These are phyloP conservation scores for Entrophospora sp. DNA, from an alignment of 192 early-diverging fungal species.

Conservation along the genomic window DNA sequence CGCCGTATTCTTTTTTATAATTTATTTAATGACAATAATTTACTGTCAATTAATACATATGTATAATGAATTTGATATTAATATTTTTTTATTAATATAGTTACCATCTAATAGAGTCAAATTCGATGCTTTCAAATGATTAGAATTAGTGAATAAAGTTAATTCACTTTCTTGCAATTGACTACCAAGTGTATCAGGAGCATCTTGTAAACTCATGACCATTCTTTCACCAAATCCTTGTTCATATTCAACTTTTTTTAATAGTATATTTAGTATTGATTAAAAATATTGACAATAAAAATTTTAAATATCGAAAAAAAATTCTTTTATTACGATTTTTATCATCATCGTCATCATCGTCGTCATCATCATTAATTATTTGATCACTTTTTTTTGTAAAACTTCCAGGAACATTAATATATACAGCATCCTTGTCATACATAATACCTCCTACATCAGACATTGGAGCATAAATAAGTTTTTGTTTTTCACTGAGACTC, in stretches of 20 bases:
- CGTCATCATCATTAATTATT: slow-evolving; percentile 26
- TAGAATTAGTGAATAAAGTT: slow-evolving; percentile 58
- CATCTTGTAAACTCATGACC: slow-evolving; percentile 89
- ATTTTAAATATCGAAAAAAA: neutral
- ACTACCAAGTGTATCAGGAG: slow-evolving; percentile 58
- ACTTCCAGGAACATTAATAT: slow-evolving; percentile 89
- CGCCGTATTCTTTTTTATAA: neutral
- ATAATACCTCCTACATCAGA: slow-evolving; percentile 95
- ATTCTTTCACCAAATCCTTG: slow-evolving; percentile 76
- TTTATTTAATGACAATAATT: neutral
- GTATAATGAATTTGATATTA: too few relatives aligned
- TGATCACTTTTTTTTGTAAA: slow-evolving; percentile 53
- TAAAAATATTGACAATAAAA: neutral
- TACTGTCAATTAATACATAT: too few relatives aligned
- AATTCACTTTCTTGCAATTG: slow-evolving; percentile 59
- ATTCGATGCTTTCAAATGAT: slow-evolving; percentile 43
- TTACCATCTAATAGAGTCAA: slow-evolving; percentile 5
- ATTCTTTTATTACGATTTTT: too few relatives aligned
- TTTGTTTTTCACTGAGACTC: slow-evolving; percentile 85
- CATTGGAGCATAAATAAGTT: slow-evolving; percentile 97
- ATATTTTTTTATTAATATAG: neutral
- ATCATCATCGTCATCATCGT: slow-evolving; percentile 20
- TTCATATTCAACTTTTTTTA: slow-evolving; percentile 30
- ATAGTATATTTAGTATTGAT: neutral
- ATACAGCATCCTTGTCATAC: slow-evolving; percentile 99